These are phyloP conservation scores for Purpureocillium takamizusanense DNA, from an alignment of 2,329 filamentous ascomycete genomes.

Conservation along the genomic window DNA sequence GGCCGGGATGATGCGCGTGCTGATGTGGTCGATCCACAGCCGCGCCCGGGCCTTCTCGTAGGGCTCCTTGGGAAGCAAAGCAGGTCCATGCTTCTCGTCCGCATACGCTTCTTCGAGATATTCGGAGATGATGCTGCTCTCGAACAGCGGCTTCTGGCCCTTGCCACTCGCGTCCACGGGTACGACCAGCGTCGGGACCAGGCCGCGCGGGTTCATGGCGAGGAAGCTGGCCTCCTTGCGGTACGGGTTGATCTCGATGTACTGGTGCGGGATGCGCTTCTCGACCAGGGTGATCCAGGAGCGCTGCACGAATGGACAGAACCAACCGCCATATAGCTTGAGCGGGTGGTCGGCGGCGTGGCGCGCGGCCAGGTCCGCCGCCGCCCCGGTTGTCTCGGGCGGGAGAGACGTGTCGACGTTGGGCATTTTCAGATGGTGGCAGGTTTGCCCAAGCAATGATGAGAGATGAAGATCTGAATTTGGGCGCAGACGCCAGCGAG, in stretches of 20 bases:
- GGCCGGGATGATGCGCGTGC: conserved; percentile 54
- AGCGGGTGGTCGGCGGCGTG: conserved; percentile 40
- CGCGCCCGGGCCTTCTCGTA: conserved; percentile 58
- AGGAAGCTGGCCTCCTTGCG: conserved; percentile 61
- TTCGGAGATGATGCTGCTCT: conserved; percentile 64
- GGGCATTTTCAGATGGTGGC: conserved; percentile 22
- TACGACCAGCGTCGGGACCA: conserved; percentile 61
- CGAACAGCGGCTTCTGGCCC: conserved; percentile 53
- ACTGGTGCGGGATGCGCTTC: conserved; percentile 65
- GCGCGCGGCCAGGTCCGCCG: conserved; percentile 34
- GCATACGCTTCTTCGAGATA: conserved; percentile 66
- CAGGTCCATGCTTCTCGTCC: conserved; percentile 31
- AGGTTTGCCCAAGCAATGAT: not conserved
- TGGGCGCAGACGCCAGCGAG: not conserved
- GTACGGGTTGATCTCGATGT: conserved; percentile 72
- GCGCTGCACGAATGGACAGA: conserved; percentile 63
- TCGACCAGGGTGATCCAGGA: conserved; percentile 66
- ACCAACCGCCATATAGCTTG: conserved; percentile 68
- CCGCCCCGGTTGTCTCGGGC: conserved; percentile 37
- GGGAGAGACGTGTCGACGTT: conserved; percentile 39
- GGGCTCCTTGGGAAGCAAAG: conserved; percentile 48
- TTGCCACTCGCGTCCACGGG: conserved; percentile 20
- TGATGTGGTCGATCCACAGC: conserved; percentile 69
- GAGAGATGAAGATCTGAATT: not conserved
- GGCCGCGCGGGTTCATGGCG: conserved; percentile 62